phyloP scores from a whole-genome alignment of 2,329 filamentous ascomycete genomes.

The Pseudogymnoascus sp. region DNA sequence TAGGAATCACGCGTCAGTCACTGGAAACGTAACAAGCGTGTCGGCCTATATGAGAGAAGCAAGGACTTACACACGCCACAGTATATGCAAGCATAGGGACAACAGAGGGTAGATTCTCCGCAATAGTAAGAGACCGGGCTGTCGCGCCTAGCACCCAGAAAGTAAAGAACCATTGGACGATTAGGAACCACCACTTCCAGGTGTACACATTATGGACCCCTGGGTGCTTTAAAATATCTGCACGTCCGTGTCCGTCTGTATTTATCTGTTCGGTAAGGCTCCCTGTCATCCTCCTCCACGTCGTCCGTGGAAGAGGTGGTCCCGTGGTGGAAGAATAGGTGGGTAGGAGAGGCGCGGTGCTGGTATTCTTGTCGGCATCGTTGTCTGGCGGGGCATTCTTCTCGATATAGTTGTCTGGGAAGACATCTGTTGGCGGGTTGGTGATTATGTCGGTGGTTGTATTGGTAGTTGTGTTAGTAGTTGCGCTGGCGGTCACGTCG shows the following conservation, averaged over 20 bases:
- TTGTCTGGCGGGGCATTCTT: neutral
- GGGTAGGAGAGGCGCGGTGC: neutral
- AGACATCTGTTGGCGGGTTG: neutral
- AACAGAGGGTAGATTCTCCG: too few relatives aligned
- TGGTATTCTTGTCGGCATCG: neutral
- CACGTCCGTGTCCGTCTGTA: neutral
- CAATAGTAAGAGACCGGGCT: too few relatives aligned
- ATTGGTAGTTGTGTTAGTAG: neutral
- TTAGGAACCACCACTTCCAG: neutral
- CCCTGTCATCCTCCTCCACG: neutral
- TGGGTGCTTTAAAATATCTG: neutral
- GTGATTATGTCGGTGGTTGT: neutral
- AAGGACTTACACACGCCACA: too few relatives aligned
- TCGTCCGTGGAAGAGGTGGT: neutral
- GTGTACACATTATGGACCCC: neutral
- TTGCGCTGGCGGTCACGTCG: neutral
- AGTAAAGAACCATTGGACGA: neutral
- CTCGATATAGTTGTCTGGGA: neutral
- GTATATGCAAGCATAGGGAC: too few relatives aligned
- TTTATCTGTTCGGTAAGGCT: neutral
- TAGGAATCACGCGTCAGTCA: too few relatives aligned
- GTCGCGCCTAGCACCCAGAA: too few relatives aligned
- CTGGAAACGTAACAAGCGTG: too few relatives aligned
- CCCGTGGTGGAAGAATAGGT: too few relatives aligned
- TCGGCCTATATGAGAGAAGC: too few relatives aligned